Conservation (phyloP, 306 rosid genomes). For the Cucurbita argyrosperma region DNA sequence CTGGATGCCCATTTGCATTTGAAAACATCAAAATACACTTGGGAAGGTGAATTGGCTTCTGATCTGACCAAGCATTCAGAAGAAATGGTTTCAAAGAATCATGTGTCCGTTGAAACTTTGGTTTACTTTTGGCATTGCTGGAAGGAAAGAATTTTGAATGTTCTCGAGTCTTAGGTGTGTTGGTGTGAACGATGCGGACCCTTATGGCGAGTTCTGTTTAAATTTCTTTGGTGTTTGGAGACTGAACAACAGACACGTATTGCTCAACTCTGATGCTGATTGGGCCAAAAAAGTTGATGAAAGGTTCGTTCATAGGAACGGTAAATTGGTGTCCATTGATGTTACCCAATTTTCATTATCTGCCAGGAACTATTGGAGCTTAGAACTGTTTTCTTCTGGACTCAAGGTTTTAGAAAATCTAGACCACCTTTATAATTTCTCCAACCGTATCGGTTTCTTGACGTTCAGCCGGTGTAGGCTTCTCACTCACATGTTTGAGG, state of each 20-base stretch:
- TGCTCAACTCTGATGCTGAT: constrained; percentile 40
- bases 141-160: constrained; percentile 28
- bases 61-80: constrained; percentile 18
- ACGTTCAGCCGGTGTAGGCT: constrained; percentile 13
- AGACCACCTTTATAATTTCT: constrained; percentile 17
- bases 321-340: constrained; percentile 24
- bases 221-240: constrained; percentile 42
- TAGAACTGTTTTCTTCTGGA: constrained; percentile 39
- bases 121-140: constrained; percentile 56
- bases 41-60: constrained; percentile 20
- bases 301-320: constrained; percentile 16
- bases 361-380: constrained; percentile 36
- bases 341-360: constrained; percentile 18
- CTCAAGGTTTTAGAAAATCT: constrained; percentile 30
- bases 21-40: constrained; percentile 17
- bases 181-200: constrained; percentile 16
- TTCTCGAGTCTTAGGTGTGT: constrained; percentile 24
- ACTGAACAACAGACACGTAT: constrained; percentile 14
- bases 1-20: constrained; percentile 38
- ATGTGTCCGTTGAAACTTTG: constrained; percentile 36
- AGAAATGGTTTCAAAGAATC: constrained; percentile 14
- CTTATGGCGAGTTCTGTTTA: constrained; percentile 32
- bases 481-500: constrained; percentile 29
- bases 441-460: constrained; percentile 1
- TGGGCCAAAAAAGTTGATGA: constrained; percentile 34